Conservation (phyloP, 2,329 filamentous ascomycete genomes). For the Diplodia sapinea region DNA sequence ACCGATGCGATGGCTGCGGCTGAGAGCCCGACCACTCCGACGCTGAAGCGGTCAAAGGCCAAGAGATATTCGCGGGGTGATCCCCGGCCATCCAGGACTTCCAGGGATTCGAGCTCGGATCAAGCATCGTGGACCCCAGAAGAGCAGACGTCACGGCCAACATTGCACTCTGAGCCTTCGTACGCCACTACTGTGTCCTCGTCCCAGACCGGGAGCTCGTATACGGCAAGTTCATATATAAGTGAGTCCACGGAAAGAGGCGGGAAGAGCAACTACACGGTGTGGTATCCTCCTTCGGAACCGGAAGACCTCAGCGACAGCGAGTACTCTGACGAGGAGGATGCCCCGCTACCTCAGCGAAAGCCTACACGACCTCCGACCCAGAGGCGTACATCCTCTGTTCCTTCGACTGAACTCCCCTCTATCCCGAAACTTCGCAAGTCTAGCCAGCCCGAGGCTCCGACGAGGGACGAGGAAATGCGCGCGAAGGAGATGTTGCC, state of each 20-base stretch:
- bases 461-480: constrained; percentile 34
- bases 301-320: constrained; percentile 35
- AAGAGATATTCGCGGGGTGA: constrained; percentile 45
- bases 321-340: constrained; percentile 36
- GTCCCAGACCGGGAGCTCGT: constrained; percentile 38
- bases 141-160: constrained; percentile 18
- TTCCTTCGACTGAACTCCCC: constrained; percentile 54
- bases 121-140: constrained; percentile 19
- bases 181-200: constrained; percentile 37
- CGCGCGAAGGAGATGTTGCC: constrained; percentile 24
- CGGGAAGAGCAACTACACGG: constrained; percentile 51
- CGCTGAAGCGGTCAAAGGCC: constrained; percentile 48
- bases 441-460: constrained; percentile 48
- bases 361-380: constrained; percentile 41
- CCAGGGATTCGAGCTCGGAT: constrained; percentile 41
- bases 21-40: constrained; percentile 41
- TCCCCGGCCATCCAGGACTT: constrained; percentile 40
- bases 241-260: constrained; percentile 13
- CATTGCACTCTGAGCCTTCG: constrained; percentile 34
- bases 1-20: constrained; percentile 46
- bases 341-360: constrained; percentile 16
- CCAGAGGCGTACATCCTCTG: constrained; percentile 55
- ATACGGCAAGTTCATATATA: constrained; percentile 30
- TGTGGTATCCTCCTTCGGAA: constrained; percentile 56
- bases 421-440: constrained; percentile 53